phyloP scores from a whole-genome alignment of 1,284 basidiomycete species.

The Grifola frondosa region DNA sequence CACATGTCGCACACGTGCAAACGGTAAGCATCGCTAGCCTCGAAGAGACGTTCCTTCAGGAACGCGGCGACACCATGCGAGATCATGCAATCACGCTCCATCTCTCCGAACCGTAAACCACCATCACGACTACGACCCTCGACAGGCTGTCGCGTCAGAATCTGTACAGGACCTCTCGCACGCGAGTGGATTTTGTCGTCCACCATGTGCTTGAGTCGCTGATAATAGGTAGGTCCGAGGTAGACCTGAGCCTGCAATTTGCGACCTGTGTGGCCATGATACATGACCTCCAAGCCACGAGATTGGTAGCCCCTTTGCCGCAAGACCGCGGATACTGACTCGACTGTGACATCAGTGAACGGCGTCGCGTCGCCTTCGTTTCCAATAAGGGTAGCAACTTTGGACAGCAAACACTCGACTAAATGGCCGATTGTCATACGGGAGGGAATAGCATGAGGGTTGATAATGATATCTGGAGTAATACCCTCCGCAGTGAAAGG shows the following conservation, averaged over 20 bases:
- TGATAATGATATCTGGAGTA: conserved; percentile 96
- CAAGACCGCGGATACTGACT: conserved; percentile 86
- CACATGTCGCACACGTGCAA: conserved; percentile 96
- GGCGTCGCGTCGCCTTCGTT: conserved; percentile 98
- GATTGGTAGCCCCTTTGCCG: conserved; percentile 90
- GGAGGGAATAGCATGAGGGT: conserved; percentile 98
- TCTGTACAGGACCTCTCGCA: conserved; percentile 96
- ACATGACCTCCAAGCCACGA: conserved; percentile 97
- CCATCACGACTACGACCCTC: conserved; percentile 98
- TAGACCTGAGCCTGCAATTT: conserved; percentile 98
- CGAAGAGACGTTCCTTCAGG: conserved; percentile 93
- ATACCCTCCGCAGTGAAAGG: conserved; percentile 97
- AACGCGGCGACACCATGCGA: conserved; percentile 99
- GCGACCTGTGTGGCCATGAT: conserved; percentile 96
- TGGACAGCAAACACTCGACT: conserved; percentile 96
- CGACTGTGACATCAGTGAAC: conserved; percentile 97
- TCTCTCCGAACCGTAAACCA: conserved; percentile 99
- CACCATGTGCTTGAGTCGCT: conserved; percentile 99
- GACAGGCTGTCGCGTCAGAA: conserved; percentile 97
- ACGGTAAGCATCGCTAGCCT: conserved; percentile 93
- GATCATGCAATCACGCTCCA: conserved; percentile 99
- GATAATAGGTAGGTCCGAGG: conserved; percentile 98
- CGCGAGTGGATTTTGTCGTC: conserved; percentile 99
- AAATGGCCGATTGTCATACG: conserved; percentile 99
- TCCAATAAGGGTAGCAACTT: conserved; percentile 94